phyloP scores from a whole-genome alignment of 805 yeast species.

The Nakazawaea wyomingensis region DNA sequence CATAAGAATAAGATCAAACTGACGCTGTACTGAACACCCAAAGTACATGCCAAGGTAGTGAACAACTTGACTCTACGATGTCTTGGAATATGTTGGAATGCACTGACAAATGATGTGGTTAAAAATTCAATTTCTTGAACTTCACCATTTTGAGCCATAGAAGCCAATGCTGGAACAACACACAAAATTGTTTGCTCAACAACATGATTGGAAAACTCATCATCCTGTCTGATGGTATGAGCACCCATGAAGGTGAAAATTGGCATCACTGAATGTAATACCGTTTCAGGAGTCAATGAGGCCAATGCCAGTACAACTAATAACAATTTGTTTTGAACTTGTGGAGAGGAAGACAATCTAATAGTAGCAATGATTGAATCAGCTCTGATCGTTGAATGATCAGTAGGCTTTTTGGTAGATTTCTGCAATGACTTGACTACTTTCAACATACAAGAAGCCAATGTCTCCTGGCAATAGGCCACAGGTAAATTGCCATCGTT shows the following conservation, averaged over 20 bases:
- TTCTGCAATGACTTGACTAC: conserved; percentile 53
- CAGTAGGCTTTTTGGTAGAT: conserved; percentile 34
- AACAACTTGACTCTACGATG: conserved; percentile 89
- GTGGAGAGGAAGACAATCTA: conserved; percentile 85
- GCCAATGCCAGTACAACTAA: conserved; percentile 87
- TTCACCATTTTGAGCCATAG: conserved; percentile 33
- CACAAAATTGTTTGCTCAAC: conserved; percentile 86
- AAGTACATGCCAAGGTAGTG: conserved; percentile 68
- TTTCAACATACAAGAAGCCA: conserved; percentile 80
- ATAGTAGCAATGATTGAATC: conserved; percentile 89
- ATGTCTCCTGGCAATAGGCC: conserved; percentile 81
- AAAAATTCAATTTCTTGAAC: conserved; percentile 75
- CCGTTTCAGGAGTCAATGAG: conserved; percentile 81
- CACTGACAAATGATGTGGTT: conserved; percentile 85
- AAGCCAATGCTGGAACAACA: conserved; percentile 85
- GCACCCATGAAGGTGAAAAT: conserved; percentile 99
- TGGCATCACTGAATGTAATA: conserved; percentile 98
- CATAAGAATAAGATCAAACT: conserved; percentile 72
- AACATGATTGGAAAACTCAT: conserved; percentile 88
- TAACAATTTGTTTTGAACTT: conserved; percentile 84
- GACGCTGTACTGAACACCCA: conserved; percentile 63
- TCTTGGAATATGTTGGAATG: conserved; percentile 92
- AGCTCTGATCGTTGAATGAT: conserved; percentile 70
- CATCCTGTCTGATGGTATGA: conserved; percentile 93
- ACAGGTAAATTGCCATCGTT: conserved; percentile 91